A percentile compares a stretch with the other conserved stretches of the same genome.
These are phyloP conservation scores for Lactifluus piperatus DNA, from an alignment of 768 basidiomycete genomes.

Conservation along the genomic window DNA sequence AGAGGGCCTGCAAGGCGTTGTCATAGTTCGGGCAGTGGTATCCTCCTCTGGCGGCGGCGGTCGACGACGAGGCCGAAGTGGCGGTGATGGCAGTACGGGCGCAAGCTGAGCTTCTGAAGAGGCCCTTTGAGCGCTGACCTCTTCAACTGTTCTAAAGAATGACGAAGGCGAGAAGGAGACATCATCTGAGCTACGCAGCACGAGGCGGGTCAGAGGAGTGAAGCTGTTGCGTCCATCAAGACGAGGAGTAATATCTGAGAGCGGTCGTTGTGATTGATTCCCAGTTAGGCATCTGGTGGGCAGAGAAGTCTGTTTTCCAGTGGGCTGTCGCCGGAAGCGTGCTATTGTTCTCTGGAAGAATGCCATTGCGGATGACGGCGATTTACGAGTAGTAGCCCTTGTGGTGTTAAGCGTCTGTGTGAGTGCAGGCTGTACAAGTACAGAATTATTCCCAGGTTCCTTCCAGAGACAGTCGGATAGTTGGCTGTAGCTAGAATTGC, in stretches of 20 bases:
- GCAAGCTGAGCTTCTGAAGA: not conserved
- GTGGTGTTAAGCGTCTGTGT: not conserved
- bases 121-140: not conserved
- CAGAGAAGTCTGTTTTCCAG: not conserved
- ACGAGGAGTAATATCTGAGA: not conserved
- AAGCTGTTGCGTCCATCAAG: not conserved
- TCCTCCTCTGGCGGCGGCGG: constrained; percentile 8
- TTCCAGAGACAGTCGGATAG: not conserved
- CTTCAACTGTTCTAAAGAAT: constrained; percentile 13
- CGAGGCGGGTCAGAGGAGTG: constrained; percentile 9
- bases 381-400: not conserved
- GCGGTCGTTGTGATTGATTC: not conserved
- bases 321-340: constrained; percentile 1
- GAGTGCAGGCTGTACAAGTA: not conserved
- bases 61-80: not conserved
- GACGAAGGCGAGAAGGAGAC: constrained; percentile 16
- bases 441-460: not conserved
- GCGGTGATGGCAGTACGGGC: not conserved
- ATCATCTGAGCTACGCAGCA: not conserved
- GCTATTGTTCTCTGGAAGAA: constrained; percentile 12
- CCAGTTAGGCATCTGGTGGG: not conserved
- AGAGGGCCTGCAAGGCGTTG: not conserved
- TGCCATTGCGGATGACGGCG: not conserved
- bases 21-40: too few species aligned
- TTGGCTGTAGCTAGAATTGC: not conserved